Conservation (phyloP, 2,329 filamentous ascomycete species). For the Fusarium nisikadoi region DNA sequence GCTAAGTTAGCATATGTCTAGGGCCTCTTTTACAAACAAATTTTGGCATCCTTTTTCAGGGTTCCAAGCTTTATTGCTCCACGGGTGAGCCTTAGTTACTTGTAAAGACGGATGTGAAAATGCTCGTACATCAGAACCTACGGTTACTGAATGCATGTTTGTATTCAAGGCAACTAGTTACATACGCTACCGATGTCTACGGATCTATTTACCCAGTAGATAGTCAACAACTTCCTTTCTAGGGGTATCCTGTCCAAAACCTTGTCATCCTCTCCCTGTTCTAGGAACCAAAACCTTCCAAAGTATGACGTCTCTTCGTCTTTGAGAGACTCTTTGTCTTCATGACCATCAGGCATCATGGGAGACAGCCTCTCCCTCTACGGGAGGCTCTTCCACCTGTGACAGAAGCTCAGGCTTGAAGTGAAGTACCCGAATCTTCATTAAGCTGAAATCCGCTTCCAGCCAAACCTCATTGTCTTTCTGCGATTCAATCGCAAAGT, state of each 20-base stretch:
- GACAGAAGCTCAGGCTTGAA: background rate
- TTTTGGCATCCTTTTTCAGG: background rate
- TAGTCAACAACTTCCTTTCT: background rate
- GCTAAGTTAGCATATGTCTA: background rate
- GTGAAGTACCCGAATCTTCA: background rate
- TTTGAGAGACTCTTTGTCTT: fast-evolving
- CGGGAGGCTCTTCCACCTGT: fast-evolving
- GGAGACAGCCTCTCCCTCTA: background rate
- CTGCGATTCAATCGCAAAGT: background rate
- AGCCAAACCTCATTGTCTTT: background rate
- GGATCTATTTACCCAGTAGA: background rate
- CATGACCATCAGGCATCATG: background rate
- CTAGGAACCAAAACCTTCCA: background rate
- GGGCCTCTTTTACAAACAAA: background rate
- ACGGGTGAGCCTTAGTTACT: too few relatives aligned
- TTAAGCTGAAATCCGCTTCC: background rate
- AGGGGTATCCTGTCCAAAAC: background rate
- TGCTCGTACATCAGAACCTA: too few relatives aligned
- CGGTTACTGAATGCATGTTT: background rate
- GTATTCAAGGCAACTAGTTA: background rate
- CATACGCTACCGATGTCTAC: background rate
- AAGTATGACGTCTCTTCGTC: too few relatives aligned
- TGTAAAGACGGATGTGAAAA: background rate
- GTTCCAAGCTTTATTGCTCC: background rate
- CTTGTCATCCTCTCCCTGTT: background rate